Base-by-base conservation (phyloP, 257 asterid genomes). In the Euphrasia confusa region DNA sequence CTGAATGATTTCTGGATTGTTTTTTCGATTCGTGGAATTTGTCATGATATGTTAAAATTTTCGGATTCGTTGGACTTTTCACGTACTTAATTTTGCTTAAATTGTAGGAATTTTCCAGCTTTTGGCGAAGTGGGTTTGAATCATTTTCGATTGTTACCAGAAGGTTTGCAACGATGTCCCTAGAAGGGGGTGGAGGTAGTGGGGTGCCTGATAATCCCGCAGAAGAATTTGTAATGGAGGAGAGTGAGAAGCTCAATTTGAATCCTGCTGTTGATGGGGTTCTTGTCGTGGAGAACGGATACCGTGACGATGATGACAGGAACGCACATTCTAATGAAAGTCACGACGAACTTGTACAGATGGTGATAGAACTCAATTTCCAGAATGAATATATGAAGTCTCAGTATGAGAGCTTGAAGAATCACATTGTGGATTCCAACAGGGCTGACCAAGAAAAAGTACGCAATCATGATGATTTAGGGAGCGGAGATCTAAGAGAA, bases 321-420 rank as follows among this genome's bases (percentile, higher is more conserved):
- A 69, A 58, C 10, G 50, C 50, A 27, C 75, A 74, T 64, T 58
- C 63, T 61, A 67, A 42, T 72, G 69, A 79, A 72, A 75, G 66
- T 76, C 72, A 74, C 6, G 89, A 87, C 37, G 81, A 83, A 53
- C 95, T 89, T 65, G 77, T 81, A 66, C 82, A 75, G 71, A 80
- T 78, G 91, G 85, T 89, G 68, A 71, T 80, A 50, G 96, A 91
- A 73, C 95, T 88, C 50, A 75, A 75, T 78, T 84, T 85, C 77
- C 92, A 87, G 84, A 89, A 83, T 78, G 96, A 83, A 68, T 93
- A 82, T 74, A 71, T 93, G 86, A 87, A 81, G 71, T 82, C 92
- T 74, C 96, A 89, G 73, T 81, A 79, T 65, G 81, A 65, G 71
- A 94, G 78, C 47, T 72, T 90, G 71, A 76, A 78, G 78, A 75